Base-by-base conservation (phyloP, 345 rosid genomes). In the Noccaea caerulescens region DNA sequence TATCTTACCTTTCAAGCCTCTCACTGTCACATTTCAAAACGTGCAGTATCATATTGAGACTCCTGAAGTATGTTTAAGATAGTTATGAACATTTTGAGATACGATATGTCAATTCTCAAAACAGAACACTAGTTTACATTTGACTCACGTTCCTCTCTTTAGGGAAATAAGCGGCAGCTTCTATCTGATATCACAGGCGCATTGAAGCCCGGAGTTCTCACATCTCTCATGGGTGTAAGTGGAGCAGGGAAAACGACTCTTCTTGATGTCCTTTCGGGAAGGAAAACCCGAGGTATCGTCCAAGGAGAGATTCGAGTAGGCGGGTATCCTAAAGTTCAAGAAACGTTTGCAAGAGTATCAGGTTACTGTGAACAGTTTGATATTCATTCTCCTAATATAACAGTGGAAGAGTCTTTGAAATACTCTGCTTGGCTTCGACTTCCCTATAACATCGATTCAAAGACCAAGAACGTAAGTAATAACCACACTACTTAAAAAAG, bases 181-280 rank as follows among this genome's bases (percentile, higher is more conserved):
- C 90, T 88, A 20, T 52, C 34, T 8, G 84, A 79, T 27, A 62
- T 88, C 12, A 81, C 84, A 4, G 82, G 90, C 11, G 75, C 88
- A 59, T 80, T 88, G 42, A 77, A 84, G 75, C 93, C 90, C 1
- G 90, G 93, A 34, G 76, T 88, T 47, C 83, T 88, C 4, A 84
- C 88, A 30, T 86, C 93, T 14, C 47, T 88, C 54, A 88, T 88
- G 90, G 93, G 93, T 14, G 86, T 77, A 10, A 85, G 90, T 59
- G 93, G 90, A 42, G 88, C 93, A 2, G 88, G 93, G 3, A 88
- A 88, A 63, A 88, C 88, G 62, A 88, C 93, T 8, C 76, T 88
- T 11, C 72, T 88, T 77, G 93, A 88, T 79, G 90, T 88, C 32
- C 82, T 88, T 41, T 84, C 87, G 9, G 88, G 93, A 51, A 79